Base-by-base conservation (phyloP, 1,284 basidiomycete species). In the Ganoderma lingzhi region DNA sequence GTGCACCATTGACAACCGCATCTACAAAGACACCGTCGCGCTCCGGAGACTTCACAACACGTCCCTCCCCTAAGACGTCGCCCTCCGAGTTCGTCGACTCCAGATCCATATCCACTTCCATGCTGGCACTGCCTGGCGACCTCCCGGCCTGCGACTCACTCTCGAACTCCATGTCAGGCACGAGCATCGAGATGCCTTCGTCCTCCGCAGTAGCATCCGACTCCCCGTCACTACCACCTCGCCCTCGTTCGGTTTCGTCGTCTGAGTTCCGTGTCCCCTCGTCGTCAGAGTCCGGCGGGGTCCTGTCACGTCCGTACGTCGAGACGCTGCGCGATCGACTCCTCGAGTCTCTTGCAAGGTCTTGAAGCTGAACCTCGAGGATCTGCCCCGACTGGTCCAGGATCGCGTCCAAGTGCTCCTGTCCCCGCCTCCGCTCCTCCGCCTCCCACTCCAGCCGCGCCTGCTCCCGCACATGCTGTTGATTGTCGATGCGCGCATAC, bases 401-500 rank as follows among this genome's bases (percentile, higher is more conserved):
- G 74, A 99, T 96, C 3, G 92, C 94, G 79, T 96, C 94, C 35
- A 99, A 86, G 82, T 98, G 96, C 74, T 93, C 90, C 71, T 93
- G 93, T 0, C 93, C 93, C 14, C 87, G 81, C 28, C 89, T 85
- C 72, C 90, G 88, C 74, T 91, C 88, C 77, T 94, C 92, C 19
- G 83, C 87, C 73, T 88, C 87, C 64, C 86, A 82, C 67, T 84
- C 82, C 15, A 85, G 82, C 37, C 90, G 83, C 69, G 90, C 85
- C 71, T 91, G 86, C 62, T 94, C 91, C 6, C 93, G 88, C 19
- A 97, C 87, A 77, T 95, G 88, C 90, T 91, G 68, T 62, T 6
- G 28, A 28, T 6, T 14, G 4, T 19, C 35, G 15, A 23, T n/a
- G 32, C 9, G 15, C 28, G 45, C 35, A 35, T 17, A 32, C 42